Conservation (phyloP, 805 yeast species). For the Nakazawaea wickerhamii region DNA sequence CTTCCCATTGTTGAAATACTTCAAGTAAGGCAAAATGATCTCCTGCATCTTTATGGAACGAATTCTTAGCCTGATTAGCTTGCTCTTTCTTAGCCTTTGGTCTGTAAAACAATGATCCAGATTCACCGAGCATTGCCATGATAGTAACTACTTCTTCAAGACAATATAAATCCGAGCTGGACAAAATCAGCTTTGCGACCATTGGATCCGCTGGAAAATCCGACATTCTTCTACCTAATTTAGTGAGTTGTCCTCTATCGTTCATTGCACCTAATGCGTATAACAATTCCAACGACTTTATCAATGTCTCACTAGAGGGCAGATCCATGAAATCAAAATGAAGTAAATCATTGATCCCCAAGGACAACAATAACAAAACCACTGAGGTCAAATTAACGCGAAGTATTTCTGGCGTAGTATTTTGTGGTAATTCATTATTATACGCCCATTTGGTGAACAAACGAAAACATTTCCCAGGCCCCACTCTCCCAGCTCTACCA, state of each 20-base stretch:
- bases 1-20: conserved; percentile 73
- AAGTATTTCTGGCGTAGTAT: conserved; percentile 89
- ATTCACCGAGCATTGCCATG: conserved; percentile 78
- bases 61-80: conserved; percentile 59
- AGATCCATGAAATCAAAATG: conserved; percentile 89
- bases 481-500: conserved; percentile 97
- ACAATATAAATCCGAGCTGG: conserved; percentile 57
- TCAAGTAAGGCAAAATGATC: conserved; percentile 77
- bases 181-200: conserved; percentile 68
- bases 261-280: conserved; percentile 85
- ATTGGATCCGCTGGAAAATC: conserved; percentile 91
- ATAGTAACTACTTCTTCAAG: conserved; percentile 66
- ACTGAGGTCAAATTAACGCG: conserved; percentile 76
- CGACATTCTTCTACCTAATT: conserved; percentile 79
- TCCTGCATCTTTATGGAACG: conserved; percentile 54
- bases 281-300: conserved; percentile 73
- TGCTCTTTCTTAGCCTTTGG: conserved; percentile 62
- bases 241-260: conserved; percentile 71
- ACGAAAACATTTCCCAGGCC: conserved; percentile 93
- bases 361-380: conserved; percentile 67
- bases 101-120: conserved; percentile 62
- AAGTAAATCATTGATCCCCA: conserved; percentile 80
- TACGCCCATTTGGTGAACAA: conserved; percentile 82
- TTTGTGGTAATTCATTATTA: conserved; percentile 66
- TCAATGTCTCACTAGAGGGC: conserved; percentile 69